Conservation (phyloP, 805 yeast species). For the Yarrowia osloensis region DNA sequence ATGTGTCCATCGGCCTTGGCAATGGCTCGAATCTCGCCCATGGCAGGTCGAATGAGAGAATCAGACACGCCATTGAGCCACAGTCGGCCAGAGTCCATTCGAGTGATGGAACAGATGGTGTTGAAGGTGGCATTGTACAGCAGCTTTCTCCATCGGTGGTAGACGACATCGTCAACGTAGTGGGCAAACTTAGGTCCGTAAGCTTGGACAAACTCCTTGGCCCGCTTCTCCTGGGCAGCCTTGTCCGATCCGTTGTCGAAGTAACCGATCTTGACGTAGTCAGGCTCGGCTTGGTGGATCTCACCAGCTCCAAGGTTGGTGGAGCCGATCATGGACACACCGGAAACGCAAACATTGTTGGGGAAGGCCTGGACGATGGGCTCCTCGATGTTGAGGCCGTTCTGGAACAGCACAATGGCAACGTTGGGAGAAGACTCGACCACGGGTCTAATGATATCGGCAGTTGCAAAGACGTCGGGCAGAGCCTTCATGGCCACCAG, state of each 20-base stretch:
- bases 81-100: constrained; percentile 60
- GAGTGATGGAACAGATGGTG: constrained; percentile 60
- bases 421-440: constrained; percentile 50
- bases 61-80: constrained; percentile 49
- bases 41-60: constrained; percentile 55
- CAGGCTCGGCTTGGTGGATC: constrained; percentile 55
- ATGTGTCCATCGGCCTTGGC: constrained; percentile 54
- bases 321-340: constrained; percentile 65
- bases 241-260: constrained; percentile 47
- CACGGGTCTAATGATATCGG: constrained; percentile 54
- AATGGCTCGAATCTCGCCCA: constrained; percentile 63
- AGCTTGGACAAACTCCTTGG: constrained; percentile 50
- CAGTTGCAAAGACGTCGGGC: constrained; percentile 61
- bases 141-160: constrained; percentile 64
- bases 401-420: constrained; percentile 60
- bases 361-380: constrained; percentile 58
- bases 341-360: constrained; percentile 55
- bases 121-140: constrained; percentile 70
- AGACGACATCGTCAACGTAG: constrained; percentile 51
- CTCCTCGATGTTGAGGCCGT: constrained; percentile 64
- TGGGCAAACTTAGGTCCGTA: constrained; percentile 51
- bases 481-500: constrained; percentile 64
- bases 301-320: constrained; percentile 52
- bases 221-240: constrained; percentile 41
- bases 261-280: constrained; percentile 54